A percentile compares a stretch with the other conserved stretches of the same genome.
Conservation (phyloP, 129 eudicot species). For the Pulicaria dysenterica region DNA sequence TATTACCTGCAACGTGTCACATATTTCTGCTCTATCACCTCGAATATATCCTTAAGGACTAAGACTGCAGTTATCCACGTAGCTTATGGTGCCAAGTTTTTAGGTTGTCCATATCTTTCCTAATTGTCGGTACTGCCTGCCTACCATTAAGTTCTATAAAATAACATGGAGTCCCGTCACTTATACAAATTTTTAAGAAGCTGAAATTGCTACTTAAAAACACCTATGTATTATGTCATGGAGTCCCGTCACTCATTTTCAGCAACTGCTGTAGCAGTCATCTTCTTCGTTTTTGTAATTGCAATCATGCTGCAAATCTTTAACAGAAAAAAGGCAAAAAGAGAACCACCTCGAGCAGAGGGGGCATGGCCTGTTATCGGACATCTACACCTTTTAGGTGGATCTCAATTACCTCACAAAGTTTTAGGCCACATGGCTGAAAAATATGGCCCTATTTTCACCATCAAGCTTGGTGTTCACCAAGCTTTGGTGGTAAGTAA, state of each 20-base stretch:
- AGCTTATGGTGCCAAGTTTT: too few species aligned
- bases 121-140: too few species aligned
- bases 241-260: neutral
- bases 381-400: conserved; percentile 34
- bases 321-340: neutral
- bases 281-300: neutral
- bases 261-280: neutral
- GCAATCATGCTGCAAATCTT: neutral
- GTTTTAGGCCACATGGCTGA: conserved; percentile 40
- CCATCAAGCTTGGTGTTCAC: conserved; percentile 37
- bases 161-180: too few species aligned
- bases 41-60: too few species aligned
- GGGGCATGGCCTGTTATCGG: conserved; percentile 49
- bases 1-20: too few species aligned
- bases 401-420: conserved; percentile 16
- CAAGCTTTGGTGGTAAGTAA: conserved; percentile 37
- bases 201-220: too few species aligned
- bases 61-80: too few species aligned
- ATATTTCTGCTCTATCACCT: too few species aligned
- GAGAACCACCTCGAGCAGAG: conserved; percentile 26
- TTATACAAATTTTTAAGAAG: too few species aligned
- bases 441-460: conserved; percentile 37
- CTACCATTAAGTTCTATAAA: too few species aligned
- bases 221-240: neutral
- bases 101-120: too few species aligned